Evolutionary conservation across 1,139 yeast species (phyloP).

Genomic region (Debaryomyces subglobosus): DNA sequence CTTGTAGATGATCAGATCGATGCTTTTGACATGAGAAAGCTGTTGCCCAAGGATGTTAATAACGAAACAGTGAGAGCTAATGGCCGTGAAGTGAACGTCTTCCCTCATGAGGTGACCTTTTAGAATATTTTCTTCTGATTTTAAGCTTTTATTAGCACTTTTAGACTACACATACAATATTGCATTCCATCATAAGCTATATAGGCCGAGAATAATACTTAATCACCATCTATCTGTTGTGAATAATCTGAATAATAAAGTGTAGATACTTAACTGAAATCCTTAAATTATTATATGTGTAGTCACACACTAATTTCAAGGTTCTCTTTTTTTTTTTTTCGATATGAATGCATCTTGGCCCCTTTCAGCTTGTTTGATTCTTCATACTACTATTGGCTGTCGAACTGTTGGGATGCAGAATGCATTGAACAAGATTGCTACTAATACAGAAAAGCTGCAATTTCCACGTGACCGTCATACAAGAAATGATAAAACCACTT

Average conservation of each 20-base stretch:
- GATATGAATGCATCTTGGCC: neutral
- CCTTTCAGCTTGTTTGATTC: neutral
- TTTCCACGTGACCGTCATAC: conserved; percentile 1
- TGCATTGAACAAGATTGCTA: neutral
- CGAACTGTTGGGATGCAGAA: neutral
- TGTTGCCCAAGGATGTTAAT: conserved; percentile 57
- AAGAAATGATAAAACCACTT: neutral
- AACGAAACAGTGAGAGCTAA: conserved; percentile 55
- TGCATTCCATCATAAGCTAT: neutral
- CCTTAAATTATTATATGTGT: no score
- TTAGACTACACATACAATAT: neutral
- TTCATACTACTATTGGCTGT: neutral
- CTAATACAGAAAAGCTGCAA: conserved; percentile 1
- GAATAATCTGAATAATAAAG: neutral
- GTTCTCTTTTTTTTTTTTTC: neutral
- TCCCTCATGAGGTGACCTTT: conserved; percentile 64
- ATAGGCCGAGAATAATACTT: neutral
- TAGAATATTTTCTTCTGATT: conserved; percentile 18
- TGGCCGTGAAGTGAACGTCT: conserved; percentile 59
- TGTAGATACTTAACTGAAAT: neutral
- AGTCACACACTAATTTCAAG: neutral
- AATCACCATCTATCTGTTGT: neutral
- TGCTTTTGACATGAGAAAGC: conserved; percentile 85
- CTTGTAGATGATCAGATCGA: conserved; percentile 66
- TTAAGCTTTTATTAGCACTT: neutral